Base-by-base conservation (phyloP, 768 basidiomycete species). In the Xerocomellus dryophilus region DNA sequence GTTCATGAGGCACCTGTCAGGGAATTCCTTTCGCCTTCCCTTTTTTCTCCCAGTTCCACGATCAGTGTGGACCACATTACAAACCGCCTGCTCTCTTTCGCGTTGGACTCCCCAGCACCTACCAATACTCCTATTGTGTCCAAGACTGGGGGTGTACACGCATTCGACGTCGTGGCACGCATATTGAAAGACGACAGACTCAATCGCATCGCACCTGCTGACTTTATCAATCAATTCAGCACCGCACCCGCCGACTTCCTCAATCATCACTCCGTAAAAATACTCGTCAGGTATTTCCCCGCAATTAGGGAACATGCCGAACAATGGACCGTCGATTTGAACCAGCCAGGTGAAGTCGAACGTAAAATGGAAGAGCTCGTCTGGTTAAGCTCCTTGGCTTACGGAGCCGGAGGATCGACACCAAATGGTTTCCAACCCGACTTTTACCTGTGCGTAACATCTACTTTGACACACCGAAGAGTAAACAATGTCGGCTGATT, bases 351-450 rank as follows among this genome's bases (percentile, higher is more conserved):
- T 31, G 72, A 76, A 57, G 59, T 83, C 7, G 73, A 76, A n/a
- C 66, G 72, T 17, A 88, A 86, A 66, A 73, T 84, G 23, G 83
- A 84, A 57, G 86, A 90, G 59, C 58, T 90, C 5, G 62, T 72
- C 6, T 90, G 85, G 82, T 67, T 78, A 17, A 76, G 73, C 41
- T 70, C 71, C 0, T 51, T 86, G n/a, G 58, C 84, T 20, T 90
- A 83, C 56, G 82, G 76, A 2, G 70, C 82, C 18, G 78, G 76
- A 7, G 85, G 81, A 4, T 81, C 76, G 73, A 69, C 82, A 64
- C 73, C 76, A 23, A 79, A 77, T 1, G 81, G 87, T 50, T 56
- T 59, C 40, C 42, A 14, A 36, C 36, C 60, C 1, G 61, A 72
- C 34, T 88, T 88, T 66, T 78, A 81, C 73, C 48, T 74, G 85